Conservation (phyloP, 768 basidiomycete species). For the Leucocoprinus birnbaumii region DNA sequence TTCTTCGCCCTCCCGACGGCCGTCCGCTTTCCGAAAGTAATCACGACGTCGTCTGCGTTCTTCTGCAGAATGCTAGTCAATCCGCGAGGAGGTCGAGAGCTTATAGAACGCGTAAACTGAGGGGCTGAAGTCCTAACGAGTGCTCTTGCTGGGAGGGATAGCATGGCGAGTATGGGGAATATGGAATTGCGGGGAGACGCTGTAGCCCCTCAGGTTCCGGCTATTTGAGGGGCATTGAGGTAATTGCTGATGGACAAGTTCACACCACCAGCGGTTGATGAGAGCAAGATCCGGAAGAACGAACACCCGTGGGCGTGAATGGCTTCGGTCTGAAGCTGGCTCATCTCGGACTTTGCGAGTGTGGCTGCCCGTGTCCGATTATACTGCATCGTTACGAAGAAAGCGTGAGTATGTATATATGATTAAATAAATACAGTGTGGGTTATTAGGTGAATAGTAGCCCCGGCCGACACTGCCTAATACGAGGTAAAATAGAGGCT, state of each 20-base stretch:
- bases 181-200: background rate
- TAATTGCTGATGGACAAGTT: constrained; percentile 2
- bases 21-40: constrained; percentile 88
- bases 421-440: constrained; percentile 1
- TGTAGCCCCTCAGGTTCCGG: background rate
- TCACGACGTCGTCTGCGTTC: constrained; percentile 82
- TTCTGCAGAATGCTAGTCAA: constrained; percentile 58
- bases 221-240: background rate
- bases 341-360: too few species aligned
- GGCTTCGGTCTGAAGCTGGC: too few species aligned
- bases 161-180: constrained; percentile 13
- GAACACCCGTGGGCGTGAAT: constrained; percentile 1
- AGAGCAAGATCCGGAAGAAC: constrained; percentile 7
- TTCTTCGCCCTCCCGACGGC: constrained; percentile 87
- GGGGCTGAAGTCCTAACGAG: background rate
- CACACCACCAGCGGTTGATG: constrained; percentile 7
- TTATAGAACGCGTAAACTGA: constrained; percentile 33
- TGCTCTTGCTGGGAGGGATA: constrained; percentile 16
- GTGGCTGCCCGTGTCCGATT: too few species aligned
- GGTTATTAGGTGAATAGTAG: too few species aligned
- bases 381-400: background rate
- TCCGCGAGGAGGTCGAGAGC: constrained; percentile 41
- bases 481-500: too few species aligned
- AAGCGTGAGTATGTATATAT: background rate
- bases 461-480: too few species aligned